phyloP scores from a whole-genome alignment of 2,329 filamentous ascomycete genomes.

The Alternaria sp. region DNA sequence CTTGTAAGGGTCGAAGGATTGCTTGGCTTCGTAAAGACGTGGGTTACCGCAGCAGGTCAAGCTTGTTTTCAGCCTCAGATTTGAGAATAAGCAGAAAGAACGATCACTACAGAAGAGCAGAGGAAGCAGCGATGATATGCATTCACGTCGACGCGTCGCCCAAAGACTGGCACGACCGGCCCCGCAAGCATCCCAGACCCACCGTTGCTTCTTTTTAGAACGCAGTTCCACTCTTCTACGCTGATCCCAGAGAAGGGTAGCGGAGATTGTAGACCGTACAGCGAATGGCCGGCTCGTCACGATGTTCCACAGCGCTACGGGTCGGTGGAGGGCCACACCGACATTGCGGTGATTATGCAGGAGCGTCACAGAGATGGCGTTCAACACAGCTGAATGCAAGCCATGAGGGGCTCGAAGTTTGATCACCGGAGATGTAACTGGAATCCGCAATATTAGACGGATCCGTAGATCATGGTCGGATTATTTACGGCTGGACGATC shows the following conservation, averaged over 20 bases:
- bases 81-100: background rate
- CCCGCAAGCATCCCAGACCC: constrained; percentile 9
- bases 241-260: background rate
- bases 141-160: constrained; percentile 1
- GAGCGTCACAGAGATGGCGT: background rate
- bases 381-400: background rate
- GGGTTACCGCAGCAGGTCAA: background rate
- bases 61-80: background rate
- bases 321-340: constrained; percentile 4
- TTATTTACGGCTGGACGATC: constrained; percentile 1
- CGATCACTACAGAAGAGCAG: background rate
- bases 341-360: constrained; percentile 7
- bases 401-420: background rate
- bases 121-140: constrained; percentile 6
- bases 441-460: background rate
- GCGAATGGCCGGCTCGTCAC: background rate
- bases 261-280: background rate
- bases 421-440: background rate
- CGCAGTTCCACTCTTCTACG: constrained; percentile 1
- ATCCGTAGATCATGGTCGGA: background rate
- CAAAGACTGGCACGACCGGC: constrained; percentile 1
- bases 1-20: constrained; percentile 11
- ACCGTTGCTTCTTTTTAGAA: constrained; percentile 4
- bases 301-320: constrained; percentile 5
- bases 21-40: constrained; percentile 2